Base-by-base conservation (phyloP, 2,329 filamentous ascomycete genomes). In the Venturia oleaginea region DNA sequence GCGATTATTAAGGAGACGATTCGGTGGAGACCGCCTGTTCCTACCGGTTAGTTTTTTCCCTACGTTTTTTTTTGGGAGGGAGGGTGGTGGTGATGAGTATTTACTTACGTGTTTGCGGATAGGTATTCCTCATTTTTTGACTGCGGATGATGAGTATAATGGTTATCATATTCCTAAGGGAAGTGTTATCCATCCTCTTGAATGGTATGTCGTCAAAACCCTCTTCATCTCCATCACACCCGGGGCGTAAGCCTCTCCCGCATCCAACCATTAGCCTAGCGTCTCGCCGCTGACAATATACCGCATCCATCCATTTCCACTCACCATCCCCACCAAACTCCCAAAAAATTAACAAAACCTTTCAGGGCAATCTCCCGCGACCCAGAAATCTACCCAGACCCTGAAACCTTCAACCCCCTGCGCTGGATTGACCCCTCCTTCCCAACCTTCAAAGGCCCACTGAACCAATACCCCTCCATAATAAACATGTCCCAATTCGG, bases 111-210 rank as follows among this genome's bases (percentile, higher is more conserved):
- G 27, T n/a, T n/a, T 42, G 22, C 22, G 24, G 30, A 32, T 37
- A 67, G 81, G 79, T 2, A 80, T 86, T 42, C 84, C 84, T 1
- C 84, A 86, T 70, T 77, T 74, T 55, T 77, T 81, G 17, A 75
- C 81, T 1, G 71, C 80, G 59, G 83, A 86, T 60, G 84, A 86
- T 64, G 74, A 79, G 13, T 86, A 86, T 69, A 75, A 81, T 24
- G 83, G 79, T 40, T 81, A 83, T 72, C 78, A 79, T 65, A 84
- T 86, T 61, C 83, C 83, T 11, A 80, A 79, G n/a, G 84, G 83
- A 2, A 77, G 76, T 61, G 75, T 75, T 6, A 74, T 79, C 62
- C 77, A 79, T 65, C 74, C 77, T 5, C 72, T 77, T 32, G 76
- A 78, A 67, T 79, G 77, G 77, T 77, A 57, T n/a, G 51, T 57